Base-by-base conservation (phyloP, 768 basidiomycete species). In the Tubosaeta sp. region DNA sequence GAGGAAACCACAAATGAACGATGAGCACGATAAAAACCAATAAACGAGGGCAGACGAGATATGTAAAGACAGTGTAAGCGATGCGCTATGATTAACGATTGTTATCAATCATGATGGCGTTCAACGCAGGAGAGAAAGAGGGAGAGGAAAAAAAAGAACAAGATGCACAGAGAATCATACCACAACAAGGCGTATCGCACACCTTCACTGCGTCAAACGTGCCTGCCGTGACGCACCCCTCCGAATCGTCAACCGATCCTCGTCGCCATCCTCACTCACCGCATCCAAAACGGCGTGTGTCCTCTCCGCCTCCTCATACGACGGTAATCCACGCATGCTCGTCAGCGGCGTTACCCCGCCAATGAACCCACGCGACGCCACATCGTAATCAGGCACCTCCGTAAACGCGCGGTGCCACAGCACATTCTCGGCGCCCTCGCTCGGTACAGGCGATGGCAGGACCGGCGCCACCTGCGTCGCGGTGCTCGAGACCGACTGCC, bases 281-380 rank as follows among this genome's bases (percentile, higher is more conserved):
- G 12, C 40, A 16, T 21, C 5, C 40, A 5, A 18, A 25, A 6
- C 30, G 6, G 32, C 44, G 6, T 46, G 31, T n/a, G 21, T 25
- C 53, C 61, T 46, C 44, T 65, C 61, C 11, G 80, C 80, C 63
- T 92, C 92, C 58, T 90, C 91, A 59, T 98, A 98, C 34, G 84
- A 88, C 42, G 94, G 94, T 58, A 95, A 63, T 6, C 88, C 91
- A 24, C 73, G 75, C 73, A 86, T 76, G 59, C 87, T 86, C 60
- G 77, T 77, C 61, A 93, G 68, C 14, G 95, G 93, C 10, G 87
- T 84, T n/a, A 94, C 85, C 6, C 94, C 93, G 7, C 94, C 94
- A 24, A 94, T 76, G 69, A 94, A 95, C 6, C 93, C 94, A 13
- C 87, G 75, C 54, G 86, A 82, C 3, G 94, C 91, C 41, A 90